phyloP scores from a whole-genome alignment of 148 eudicot species.

The Selenicereus undatus region DNA sequence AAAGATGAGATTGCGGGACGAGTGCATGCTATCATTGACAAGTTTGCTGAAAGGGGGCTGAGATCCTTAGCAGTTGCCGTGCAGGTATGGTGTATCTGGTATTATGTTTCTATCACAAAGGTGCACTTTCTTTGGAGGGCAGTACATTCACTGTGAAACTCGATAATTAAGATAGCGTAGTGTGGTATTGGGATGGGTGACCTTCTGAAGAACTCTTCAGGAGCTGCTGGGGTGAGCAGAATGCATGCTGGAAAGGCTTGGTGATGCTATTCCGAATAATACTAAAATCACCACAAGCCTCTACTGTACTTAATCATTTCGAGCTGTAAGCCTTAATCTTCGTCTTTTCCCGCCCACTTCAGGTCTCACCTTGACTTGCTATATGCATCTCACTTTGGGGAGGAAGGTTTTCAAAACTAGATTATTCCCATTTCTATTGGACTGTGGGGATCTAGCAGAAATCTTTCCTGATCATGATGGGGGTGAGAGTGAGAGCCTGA shows the following conservation, averaged over 20 bases:
- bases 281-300: background rate
- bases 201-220: background rate
- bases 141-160: background rate
- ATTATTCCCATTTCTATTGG: too few relatives aligned
- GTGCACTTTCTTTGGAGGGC: background rate
- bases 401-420: too few relatives aligned
- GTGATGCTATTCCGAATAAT: background rate
- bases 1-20: constrained; percentile 50
- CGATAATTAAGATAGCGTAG: background rate
- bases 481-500: too few relatives aligned
- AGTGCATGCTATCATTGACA: constrained; percentile 57
- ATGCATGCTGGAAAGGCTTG: background rate
- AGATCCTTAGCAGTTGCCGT: constrained; percentile 70
- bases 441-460: too few relatives aligned
- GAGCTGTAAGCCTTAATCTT: background rate
- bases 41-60: constrained; percentile 69
- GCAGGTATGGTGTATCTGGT: constrained; percentile 38
- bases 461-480: too few relatives aligned
- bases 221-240: background rate
- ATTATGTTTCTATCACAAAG: background rate
- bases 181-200: background rate
- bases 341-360: background rate
- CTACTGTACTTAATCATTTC: background rate
- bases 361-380: background rate
- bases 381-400: background rate